Percentiles rank a stretch among this genome's conserved stretches.
phyloP scores from a whole-genome alignment of 257 asterid species.

The Linderniella brevidens region DNA sequence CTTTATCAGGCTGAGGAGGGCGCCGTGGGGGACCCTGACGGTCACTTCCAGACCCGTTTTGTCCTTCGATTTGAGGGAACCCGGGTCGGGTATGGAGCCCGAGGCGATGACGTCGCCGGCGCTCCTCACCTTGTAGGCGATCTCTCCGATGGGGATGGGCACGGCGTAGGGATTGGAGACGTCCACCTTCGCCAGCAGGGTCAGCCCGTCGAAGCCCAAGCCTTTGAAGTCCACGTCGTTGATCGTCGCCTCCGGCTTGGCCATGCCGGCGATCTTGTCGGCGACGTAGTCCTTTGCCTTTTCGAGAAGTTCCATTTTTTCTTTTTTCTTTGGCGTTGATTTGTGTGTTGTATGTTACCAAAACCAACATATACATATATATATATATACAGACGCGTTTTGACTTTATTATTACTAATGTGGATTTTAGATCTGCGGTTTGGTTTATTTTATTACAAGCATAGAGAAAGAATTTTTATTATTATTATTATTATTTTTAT shows the following conservation, averaged over 20 bases:
- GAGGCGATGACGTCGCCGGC: constrained; percentile 22
- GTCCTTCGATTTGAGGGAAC: constrained; percentile 30
- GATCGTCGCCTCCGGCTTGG: constrained; percentile 32
- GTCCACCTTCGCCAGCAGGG: constrained; percentile 19
- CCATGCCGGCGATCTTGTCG: constrained; percentile 22
- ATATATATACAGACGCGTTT: too few relatives aligned
- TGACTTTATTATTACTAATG: too few relatives aligned
- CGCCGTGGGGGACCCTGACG: constrained; percentile 32
- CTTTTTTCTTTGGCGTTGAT: neutral
- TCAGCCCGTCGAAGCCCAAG: constrained; percentile 17
- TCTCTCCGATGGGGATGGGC: constrained; percentile 33
- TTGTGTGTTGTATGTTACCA: too few relatives aligned
- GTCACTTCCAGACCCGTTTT: constrained; percentile 26
- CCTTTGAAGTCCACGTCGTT: constrained; percentile 33
- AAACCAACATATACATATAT: too few relatives aligned
- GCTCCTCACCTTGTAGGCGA: constrained; percentile 23
- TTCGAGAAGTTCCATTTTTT: constrained; percentile 15
- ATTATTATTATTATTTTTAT: too few relatives aligned
- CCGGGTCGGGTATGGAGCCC: constrained; percentile 42
- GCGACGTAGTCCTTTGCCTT: constrained; percentile 22
- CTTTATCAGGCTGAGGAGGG: constrained; percentile 22
- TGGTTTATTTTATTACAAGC: too few relatives aligned
- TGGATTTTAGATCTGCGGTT: too few relatives aligned
- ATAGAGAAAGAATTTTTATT: too few relatives aligned
- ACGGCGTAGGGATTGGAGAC: constrained; percentile 32